Evolutionary conservation across 1,284 basidiomycete species (phyloP).

Genomic region (Rhodotorula sp.): DNA sequence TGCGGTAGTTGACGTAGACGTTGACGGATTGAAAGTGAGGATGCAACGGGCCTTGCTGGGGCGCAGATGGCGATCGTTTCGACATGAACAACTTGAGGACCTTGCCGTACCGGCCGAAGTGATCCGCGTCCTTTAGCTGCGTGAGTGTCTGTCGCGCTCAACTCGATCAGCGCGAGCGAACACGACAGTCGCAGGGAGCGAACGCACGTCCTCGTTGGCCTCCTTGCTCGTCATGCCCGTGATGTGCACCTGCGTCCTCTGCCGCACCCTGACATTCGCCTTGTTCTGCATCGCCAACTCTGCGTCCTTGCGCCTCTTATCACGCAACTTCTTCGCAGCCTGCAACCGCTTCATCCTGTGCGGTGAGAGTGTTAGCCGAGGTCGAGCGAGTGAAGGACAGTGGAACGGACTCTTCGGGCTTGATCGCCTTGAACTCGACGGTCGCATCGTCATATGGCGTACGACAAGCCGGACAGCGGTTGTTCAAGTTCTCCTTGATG

Average conservation of each 20-base stretch:
- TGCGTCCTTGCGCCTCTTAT: conserved; percentile 95
- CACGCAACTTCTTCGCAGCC: conserved; percentile 92
- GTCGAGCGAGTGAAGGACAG: neutral
- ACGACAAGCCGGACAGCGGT: conserved; percentile 94
- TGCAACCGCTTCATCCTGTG: conserved; percentile 87
- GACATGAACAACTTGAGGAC: conserved; percentile 93
- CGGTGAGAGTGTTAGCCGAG: neutral
- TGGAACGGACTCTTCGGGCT: conserved; percentile 82
- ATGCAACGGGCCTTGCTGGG: conserved; percentile 44
- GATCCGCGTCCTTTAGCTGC: conserved; percentile 89
- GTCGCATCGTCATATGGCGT: conserved; percentile 88
- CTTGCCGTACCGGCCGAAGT: conserved; percentile 98
- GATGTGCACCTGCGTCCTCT: conserved; percentile 95
- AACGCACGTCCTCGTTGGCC: conserved; percentile 87
- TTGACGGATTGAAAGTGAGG: conserved; percentile 71
- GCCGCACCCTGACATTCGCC: conserved; percentile 91
- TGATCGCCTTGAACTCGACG: conserved; percentile 93
- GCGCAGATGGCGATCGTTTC: conserved; percentile 65
- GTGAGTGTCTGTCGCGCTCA: conserved; percentile 70
- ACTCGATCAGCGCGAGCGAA: neutral
- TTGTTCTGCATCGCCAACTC: conserved; percentile 80
- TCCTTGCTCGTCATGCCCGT: conserved; percentile 87
- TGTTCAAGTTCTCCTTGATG: conserved; percentile 93
- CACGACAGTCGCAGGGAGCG: too few relatives aligned
- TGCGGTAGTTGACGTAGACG: conserved; percentile 93